Percentiles rank a stretch among this genome's conserved stretches.
These are phyloP conservation scores for Mycena latifolia DNA, from an alignment of 768 basidiomycete species.

Conservation along the genomic window DNA sequence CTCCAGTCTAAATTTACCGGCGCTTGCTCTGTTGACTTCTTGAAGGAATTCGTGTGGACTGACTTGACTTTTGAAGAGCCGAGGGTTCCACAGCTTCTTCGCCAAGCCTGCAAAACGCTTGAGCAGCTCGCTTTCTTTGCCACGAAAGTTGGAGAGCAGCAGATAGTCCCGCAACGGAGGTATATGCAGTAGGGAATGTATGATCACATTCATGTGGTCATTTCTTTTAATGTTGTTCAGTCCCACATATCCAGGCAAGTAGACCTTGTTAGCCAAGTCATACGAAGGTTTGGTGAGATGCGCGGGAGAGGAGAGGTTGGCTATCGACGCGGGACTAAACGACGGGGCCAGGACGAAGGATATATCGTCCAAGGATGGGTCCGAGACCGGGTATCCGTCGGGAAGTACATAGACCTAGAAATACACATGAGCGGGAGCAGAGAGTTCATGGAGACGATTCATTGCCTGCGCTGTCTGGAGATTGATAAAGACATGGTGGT, in stretches of 20 bases:
- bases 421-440: slow-evolving; percentile 37
- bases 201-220: slow-evolving; percentile 97
- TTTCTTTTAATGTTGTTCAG: slow-evolving; percentile 98
- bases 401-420: slow-evolving; percentile 94
- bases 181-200: slow-evolving; percentile 93
- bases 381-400: slow-evolving; percentile 96
- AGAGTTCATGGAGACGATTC: slow-evolving; percentile 36
- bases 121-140: slow-evolving; percentile 88
- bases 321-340: slow-evolving; percentile 75
- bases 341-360: slow-evolving; percentile 88
- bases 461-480: slow-evolving; percentile 90
- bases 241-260: slow-evolving; percentile 94
- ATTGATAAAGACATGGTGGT: slow-evolving; percentile 99
- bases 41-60: slow-evolving; percentile 99
- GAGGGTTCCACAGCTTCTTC: slow-evolving; percentile 97
- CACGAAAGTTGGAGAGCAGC: slow-evolving; percentile 78
- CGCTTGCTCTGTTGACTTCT: slow-evolving; percentile 92
- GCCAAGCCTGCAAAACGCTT: slow-evolving; percentile 89
- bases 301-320: slow-evolving; percentile 66
- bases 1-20: slow-evolving; percentile 92
- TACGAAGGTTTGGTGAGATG: slow-evolving; percentile 83
- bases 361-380: slow-evolving; percentile 97
- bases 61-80: slow-evolving; percentile 97
- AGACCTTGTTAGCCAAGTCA: slow-evolving; percentile 85
- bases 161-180: slow-evolving; percentile 90